Evolutionary conservation across 306 rosid species (phyloP).

Genomic region (Ormosia emarginata): DNA sequence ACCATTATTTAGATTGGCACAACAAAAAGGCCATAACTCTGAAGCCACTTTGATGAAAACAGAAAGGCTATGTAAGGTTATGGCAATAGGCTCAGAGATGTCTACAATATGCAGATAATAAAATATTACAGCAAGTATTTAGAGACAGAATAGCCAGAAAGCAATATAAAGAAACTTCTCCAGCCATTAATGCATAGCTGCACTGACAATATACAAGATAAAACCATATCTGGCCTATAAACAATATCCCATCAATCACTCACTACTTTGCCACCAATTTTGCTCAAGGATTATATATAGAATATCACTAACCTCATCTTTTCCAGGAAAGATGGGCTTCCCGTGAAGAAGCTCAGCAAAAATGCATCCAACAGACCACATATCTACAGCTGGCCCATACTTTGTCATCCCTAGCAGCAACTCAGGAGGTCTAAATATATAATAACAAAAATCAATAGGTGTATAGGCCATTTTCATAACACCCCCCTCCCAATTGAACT

Average conservation of each 20-base stretch:
- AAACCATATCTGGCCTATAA: neutral
- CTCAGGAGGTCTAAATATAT: constrained; percentile 68
- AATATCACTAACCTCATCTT: constrained; percentile 54
- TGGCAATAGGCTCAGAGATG: neutral
- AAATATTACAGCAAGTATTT: neutral
- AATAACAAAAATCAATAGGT: constrained; percentile 2
- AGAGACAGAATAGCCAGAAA: neutral
- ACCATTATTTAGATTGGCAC: neutral
- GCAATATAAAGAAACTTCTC: neutral
- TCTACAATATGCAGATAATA: neutral
- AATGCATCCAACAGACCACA: constrained; percentile 85
- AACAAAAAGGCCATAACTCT: neutral
- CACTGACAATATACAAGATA: neutral
- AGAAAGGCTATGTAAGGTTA: neutral
- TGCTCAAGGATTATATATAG: neutral
- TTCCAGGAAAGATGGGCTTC: constrained; percentile 67
- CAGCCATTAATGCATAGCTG: neutral
- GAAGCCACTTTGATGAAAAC: neutral
- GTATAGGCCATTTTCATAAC: neutral
- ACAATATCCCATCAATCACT: neutral
- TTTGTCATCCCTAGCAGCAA: constrained; percentile 68
- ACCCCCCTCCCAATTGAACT: neutral
- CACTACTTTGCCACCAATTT: neutral
- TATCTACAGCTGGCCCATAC: constrained; percentile 75
- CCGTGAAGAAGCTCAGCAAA: constrained; percentile 75